Evolutionary conservation across 345 rosid genomes (phyloP), one percentile per base, ranked within the genome.

Genomic region (Rhizophora mangle): DNA sequence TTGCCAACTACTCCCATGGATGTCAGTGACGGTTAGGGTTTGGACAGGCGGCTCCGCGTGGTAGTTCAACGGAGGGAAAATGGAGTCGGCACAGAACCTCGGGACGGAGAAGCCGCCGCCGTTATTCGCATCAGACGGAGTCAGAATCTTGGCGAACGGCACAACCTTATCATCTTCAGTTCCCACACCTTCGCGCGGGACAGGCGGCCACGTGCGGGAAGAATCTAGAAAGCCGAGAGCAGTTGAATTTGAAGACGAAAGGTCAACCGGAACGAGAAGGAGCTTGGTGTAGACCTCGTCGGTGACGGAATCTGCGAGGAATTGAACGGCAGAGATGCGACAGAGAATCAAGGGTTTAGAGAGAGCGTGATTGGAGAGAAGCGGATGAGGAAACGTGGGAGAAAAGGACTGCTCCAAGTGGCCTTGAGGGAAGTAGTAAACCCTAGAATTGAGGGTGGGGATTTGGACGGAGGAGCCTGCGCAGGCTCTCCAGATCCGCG

Each of bases 41-140:
- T 95, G 99, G 0, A 92, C 96, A 0, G 96, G 97, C 37, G 99
- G 97, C 26, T 95, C 97, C 0, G 82, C 86, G n/a, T 83, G 75
- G 74, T 80, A 92, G 81, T 95, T 74, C 26, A 95, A 83, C 1
- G 83, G 82, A 62, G 99, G 99, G 72, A 92, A 95, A 10, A 95
- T 84, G 0, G 93, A 86, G 70, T 92, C 99, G 0, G 97, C 99
- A 30, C 99, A 95, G 71, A 84, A 92, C 60, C 99, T 82, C 31
- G 96, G 99, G 51, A 95, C 99, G 20, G 99, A 95, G 82, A 95
- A 95, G 1, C 99, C 99, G 8, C 99, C 99, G 15, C 97, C 99
- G 29, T 90, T 95, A 72, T 95, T 92, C n/a, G 99, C 99, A 70
- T 95, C 99, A 0, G 99, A 92, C 47, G 96, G 90, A 53, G 96